Evolutionary conservation across 805 yeast species (phyloP).

Genomic region (Metschnikowia peoriensis): DNA sequence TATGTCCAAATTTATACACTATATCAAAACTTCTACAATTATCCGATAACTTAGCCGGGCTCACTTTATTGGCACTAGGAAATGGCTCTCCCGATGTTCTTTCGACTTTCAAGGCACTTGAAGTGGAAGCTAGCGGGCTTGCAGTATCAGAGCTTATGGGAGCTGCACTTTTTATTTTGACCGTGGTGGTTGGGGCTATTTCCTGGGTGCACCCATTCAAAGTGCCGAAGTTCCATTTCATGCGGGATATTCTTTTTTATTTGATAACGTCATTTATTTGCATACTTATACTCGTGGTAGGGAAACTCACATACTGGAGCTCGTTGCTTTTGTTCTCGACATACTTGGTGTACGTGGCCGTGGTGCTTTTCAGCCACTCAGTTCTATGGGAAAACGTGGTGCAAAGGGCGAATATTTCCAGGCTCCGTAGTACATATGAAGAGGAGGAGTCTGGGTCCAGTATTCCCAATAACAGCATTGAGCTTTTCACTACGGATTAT

Average conservation of each 20-base stretch:
- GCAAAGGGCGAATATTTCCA: conserved; percentile 9
- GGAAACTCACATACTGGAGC: conserved; percentile 51
- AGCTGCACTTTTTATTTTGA: conserved; percentile 77
- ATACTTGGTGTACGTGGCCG: conserved; percentile 58
- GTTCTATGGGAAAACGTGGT: conserved; percentile 11
- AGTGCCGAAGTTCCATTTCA: conserved; percentile 51
- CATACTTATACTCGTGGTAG: conserved; percentile 53
- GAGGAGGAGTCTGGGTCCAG: conserved; percentile 4
- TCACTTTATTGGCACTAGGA: conserved; percentile 86
- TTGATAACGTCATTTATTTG: conserved; percentile 48
- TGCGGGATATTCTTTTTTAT: conserved; percentile 63
- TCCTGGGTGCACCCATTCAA: conserved; percentile 63
- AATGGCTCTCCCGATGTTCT: conserved; percentile 91
- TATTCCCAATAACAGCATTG: neutral
- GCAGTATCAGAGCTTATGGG: conserved; percentile 93
- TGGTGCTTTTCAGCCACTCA: conserved; percentile 32
- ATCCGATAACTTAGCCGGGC: conserved; percentile 78
- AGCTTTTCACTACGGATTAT: conserved; percentile 5
- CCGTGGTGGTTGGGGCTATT: conserved; percentile 79
- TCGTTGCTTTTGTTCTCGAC: conserved; percentile 55
- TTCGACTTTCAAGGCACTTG: conserved; percentile 80
- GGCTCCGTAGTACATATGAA: conserved; percentile 15
- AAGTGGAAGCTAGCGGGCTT: conserved; percentile 63
- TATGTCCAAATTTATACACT: conserved; percentile 74
- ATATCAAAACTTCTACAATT: conserved; percentile 61